Base-by-base conservation (phyloP, 257 asterid genomes). In the Mentha longifolia region DNA sequence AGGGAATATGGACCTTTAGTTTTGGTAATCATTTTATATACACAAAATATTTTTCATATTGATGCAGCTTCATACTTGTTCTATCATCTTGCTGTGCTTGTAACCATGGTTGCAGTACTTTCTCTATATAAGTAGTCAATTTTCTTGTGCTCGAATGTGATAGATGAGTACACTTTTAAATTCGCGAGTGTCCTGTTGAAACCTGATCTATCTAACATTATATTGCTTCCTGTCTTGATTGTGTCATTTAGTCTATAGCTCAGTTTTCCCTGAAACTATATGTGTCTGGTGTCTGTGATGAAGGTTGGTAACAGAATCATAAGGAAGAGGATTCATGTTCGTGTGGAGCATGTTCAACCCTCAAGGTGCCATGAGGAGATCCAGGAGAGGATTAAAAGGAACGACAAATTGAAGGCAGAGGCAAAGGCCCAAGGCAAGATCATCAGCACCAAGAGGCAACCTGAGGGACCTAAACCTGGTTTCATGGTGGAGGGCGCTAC, bases 401-500 rank as follows among this genome's bases (percentile, higher is more conserved):
- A 88, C 15, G 96, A 91, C 49, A 68, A 81, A 14, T 67, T 86
- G 78, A 90, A 90, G 80, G 90, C 90, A 0, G 92, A 83, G 49
- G 97, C 97, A 0, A 88, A 85, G 78, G 87, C 89, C 13, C 81
- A 79, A 62, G 97, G 97, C 35, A 90, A 85, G 25, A 51, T 83
- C 6, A 81, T 91, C 42, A 87, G 97, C 85, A 91, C 95, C 46
- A 92, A 92, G 84, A 92, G 97, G 78, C 91, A 83, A 84, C 96
- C 96, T 0, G 77, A 73, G 49, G 96, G 93, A 13, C 97, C 96
- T 70, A 92, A 89, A 46, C 97, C 96, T 2, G 96, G 97, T 12
- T 92, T 89, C 70, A 84, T 92, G 97, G 97, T 92, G 6, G 92
- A 70, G 75, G 97, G 97, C 9, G 83, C 90, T 0, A 85, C 92